Evolutionary conservation across 768 basidiomycete species (phyloP).

Genomic region (Suillus plorans): DNA sequence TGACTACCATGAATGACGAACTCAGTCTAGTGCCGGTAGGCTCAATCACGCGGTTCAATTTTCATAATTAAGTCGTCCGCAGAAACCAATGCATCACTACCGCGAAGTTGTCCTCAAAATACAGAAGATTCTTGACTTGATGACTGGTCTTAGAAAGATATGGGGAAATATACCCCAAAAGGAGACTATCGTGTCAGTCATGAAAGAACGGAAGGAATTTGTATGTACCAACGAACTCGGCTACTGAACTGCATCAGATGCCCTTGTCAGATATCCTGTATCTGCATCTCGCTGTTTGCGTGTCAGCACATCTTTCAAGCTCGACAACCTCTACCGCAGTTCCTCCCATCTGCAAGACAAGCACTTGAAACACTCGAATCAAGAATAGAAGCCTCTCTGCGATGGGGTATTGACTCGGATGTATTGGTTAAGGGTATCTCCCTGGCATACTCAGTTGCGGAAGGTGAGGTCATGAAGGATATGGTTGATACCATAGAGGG

Average conservation of each 20-base stretch:
- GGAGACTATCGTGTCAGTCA: conserved; percentile 39
- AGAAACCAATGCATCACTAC: conserved; percentile 51
- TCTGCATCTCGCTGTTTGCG: conserved; percentile 48
- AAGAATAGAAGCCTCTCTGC: conserved; percentile 35
- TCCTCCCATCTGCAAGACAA: conserved; percentile 44
- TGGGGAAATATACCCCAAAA: conserved; percentile 46
- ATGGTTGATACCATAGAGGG: conserved; percentile 44
- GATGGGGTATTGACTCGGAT: conserved; percentile 24
- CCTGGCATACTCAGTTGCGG: conserved; percentile 42
- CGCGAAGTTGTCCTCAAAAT: conserved; percentile 35
- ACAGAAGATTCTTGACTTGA: conserved; percentile 42
- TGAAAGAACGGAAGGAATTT: conserved; percentile 43
- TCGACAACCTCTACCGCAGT: conserved; percentile 48
- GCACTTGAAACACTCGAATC: conserved; percentile 37
- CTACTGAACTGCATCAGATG: neutral
- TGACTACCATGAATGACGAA: conserved; percentile 46
- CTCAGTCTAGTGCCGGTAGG: conserved; percentile 48
- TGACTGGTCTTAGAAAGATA: conserved; percentile 47
- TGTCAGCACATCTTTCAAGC: conserved; percentile 48
- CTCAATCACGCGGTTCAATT: neutral
- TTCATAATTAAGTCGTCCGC: neutral
- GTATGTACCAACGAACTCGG: conserved; percentile 20
- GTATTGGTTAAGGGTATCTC: conserved; percentile 35
- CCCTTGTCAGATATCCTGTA: conserved; percentile 37
- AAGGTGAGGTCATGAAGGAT: conserved; percentile 40